These are phyloP conservation scores for Clathrospora elynae DNA, from an alignment of 2,329 filamentous ascomycete genomes.

Conservation along the genomic window DNA sequence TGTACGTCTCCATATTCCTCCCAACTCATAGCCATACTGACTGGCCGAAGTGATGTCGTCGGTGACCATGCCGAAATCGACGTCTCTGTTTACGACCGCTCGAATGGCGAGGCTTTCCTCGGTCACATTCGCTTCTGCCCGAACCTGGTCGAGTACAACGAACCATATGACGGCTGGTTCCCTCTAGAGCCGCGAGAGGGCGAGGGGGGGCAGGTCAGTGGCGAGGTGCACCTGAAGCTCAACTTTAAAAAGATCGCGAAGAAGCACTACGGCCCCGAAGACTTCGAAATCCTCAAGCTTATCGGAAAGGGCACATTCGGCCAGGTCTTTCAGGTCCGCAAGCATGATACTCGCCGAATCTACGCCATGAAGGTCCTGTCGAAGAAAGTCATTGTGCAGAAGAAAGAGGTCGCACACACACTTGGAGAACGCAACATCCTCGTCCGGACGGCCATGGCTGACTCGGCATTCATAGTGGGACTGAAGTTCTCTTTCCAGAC, in stretches of 20 bases:
- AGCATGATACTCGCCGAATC: constrained; percentile 93
- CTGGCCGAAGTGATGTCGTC: constrained; percentile 76
- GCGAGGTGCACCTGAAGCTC: constrained; percentile 87
- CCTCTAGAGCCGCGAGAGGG: constrained; percentile 77
- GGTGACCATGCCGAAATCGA: constrained; percentile 89
- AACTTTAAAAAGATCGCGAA: constrained; percentile 81
- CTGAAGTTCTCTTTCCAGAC: constrained; percentile 99
- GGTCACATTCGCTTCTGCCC: constrained; percentile 86
- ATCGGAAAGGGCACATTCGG: constrained; percentile 99
- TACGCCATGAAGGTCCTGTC: constrained; percentile 99
- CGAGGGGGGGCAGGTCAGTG: constrained; percentile 75
- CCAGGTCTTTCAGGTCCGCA: constrained; percentile 96
- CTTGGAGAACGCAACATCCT: constrained; percentile 96
- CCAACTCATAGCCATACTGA: constrained; percentile 26
- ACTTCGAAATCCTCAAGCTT: constrained; percentile 93
- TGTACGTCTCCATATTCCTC: constrained; percentile 65
- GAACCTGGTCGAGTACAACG: constrained; percentile 69
- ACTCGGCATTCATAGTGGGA: constrained; percentile 96
- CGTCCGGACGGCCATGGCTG: constrained; percentile 91
- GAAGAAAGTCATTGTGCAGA: constrained; percentile 99
- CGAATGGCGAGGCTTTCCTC: constrained; percentile 84
- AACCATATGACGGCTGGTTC: constrained; percentile 83
- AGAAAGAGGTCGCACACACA: constrained; percentile 98
- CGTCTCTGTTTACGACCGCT: constrained; percentile 89
- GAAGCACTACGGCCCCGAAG: constrained; percentile 89